Percentiles rank a stretch among this genome's conserved stretches.
phyloP scores from a whole-genome alignment of 2,329 filamentous ascomycete species.

The Fusarium sp. region DNA sequence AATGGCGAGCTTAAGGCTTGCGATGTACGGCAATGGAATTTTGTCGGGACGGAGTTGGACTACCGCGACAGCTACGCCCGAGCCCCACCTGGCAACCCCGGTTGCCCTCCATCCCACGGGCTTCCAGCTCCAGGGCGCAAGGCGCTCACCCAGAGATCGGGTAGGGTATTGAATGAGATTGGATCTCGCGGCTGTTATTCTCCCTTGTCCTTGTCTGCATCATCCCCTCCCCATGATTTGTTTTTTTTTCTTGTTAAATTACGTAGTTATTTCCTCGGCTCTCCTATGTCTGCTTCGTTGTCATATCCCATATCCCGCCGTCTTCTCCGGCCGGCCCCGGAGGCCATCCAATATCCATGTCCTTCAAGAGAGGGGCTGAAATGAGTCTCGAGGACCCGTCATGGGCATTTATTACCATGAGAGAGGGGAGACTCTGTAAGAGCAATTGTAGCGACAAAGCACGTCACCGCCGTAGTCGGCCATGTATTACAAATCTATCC shows the following conservation, averaged over 20 bases:
- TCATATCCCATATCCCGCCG: background rate
- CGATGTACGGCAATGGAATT: conserved; percentile 41
- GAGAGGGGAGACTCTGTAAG: conserved; percentile 2
- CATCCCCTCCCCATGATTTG: background rate
- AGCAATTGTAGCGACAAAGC: conserved; percentile 28
- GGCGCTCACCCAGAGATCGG: conserved; percentile 1
- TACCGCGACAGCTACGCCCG: conserved; percentile 37
- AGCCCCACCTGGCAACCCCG: conserved; percentile 26
- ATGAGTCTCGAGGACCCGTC: conserved; percentile 4
- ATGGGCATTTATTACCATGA: background rate
- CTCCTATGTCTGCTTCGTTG: background rate
- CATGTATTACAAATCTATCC: conserved; percentile 2
- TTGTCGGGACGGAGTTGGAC: conserved; percentile 43
- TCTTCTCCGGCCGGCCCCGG: conserved; percentile 2
- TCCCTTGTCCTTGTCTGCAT: background rate
- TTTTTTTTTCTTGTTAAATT: background rate
- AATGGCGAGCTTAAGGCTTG: conserved; percentile 35
- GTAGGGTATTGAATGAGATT: conserved; percentile 8
- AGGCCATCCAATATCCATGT: background rate
- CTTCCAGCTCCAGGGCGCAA: background rate
- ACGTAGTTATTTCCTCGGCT: conserved; percentile 9
- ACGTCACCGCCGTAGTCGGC: conserved; percentile 27
- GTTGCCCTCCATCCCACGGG: conserved; percentile 9
- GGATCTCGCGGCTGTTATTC: conserved; percentile 4
- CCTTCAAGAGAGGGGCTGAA: background rate